Evolutionary conservation across 2,329 filamentous ascomycete genomes (phyloP).

Genomic region (Cylindrodendrum hubeiense): DNA sequence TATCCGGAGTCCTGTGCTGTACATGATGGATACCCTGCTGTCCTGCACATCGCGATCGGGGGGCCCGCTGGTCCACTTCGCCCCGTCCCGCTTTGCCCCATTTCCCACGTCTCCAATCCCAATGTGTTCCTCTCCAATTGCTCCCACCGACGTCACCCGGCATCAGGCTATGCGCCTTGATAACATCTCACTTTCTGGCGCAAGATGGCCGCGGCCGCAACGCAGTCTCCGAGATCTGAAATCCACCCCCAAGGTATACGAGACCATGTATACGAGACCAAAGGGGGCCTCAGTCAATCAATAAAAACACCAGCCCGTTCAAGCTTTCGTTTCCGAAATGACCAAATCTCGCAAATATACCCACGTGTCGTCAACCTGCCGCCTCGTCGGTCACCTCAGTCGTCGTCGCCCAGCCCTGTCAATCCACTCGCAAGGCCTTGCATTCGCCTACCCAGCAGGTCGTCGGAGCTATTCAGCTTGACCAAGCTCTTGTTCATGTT

Average conservation of each 20-base stretch:
- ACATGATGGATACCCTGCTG: neutral
- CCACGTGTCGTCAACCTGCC: neutral
- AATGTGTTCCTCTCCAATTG: constrained; percentile 9
- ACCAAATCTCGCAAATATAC: constrained; percentile 17
- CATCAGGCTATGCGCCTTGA: constrained; percentile 28
- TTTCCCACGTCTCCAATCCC: constrained; percentile 2
- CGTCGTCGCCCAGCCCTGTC: constrained; percentile 62
- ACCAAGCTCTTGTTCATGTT: constrained; percentile 62
- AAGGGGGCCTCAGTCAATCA: constrained; percentile 4
- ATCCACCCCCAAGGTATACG: constrained; percentile 5
- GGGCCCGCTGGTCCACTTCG: constrained; percentile 24
- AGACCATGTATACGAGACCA: neutral
- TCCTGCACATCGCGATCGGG: constrained; percentile 21
- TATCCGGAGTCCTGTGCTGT: neutral
- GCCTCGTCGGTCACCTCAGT: constrained; percentile 36
- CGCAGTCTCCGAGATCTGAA: constrained; percentile 32
- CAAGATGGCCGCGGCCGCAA: constrained; percentile 26
- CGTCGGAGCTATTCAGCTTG: constrained; percentile 69
- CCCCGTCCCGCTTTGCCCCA: constrained; percentile 26
- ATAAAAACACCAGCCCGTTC: constrained; percentile 4
- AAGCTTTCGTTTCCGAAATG: constrained; percentile 23
- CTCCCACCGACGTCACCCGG: constrained; percentile 21
- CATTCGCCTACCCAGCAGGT: constrained; percentile 69
- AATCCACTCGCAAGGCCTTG: constrained; percentile 67
- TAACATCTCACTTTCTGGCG: constrained; percentile 31